Conservation (phyloP, 768 basidiomycete genomes). For the Termitomyces sp. region DNA sequence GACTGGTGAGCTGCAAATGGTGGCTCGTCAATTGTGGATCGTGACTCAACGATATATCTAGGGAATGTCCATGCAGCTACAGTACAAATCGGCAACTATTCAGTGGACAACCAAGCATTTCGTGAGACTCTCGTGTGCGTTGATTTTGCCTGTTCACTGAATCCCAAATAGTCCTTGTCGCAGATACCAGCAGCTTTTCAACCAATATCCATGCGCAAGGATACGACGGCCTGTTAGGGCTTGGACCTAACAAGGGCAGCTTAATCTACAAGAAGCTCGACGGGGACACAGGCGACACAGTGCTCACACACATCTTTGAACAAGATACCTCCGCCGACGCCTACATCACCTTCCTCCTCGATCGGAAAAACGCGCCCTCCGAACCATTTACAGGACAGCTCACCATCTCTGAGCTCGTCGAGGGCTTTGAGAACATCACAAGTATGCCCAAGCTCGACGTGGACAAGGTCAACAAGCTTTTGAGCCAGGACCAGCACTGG, state of each 20-base stretch:
- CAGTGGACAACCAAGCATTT: constrained; percentile 63
- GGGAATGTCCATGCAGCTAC: constrained; percentile 55
- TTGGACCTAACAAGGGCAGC: constrained; percentile 76
- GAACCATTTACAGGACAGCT: constrained; percentile 58
- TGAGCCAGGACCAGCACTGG: constrained; percentile 73
- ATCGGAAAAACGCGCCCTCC: constrained; percentile 53
- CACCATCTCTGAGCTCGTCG: constrained; percentile 61
- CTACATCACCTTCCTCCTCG: constrained; percentile 69
- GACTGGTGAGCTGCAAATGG: constrained; percentile 36
- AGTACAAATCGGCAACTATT: constrained; percentile 53
- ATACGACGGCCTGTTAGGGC: constrained; percentile 70
- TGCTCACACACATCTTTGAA: constrained; percentile 65
- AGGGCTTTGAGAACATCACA: constrained; percentile 59
- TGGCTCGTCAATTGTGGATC: no score
- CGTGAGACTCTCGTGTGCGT: constrained; percentile 37
- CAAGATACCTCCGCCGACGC: constrained; percentile 52
- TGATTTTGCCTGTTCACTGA: constrained; percentile 6
- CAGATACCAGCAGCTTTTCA: constrained; percentile 62
- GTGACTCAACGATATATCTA: constrained; percentile 18
- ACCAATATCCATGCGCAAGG: constrained; percentile 57
- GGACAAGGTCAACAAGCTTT: constrained; percentile 56
- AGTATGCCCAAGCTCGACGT: constrained; percentile 64
- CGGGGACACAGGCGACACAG: constrained; percentile 46
- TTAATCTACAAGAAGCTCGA: constrained; percentile 56
- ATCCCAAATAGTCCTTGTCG: constrained; percentile 51